Base-by-base conservation (phyloP, 495 filamentous ascomycete genomes). In the Parathielavia appendiculata region DNA sequence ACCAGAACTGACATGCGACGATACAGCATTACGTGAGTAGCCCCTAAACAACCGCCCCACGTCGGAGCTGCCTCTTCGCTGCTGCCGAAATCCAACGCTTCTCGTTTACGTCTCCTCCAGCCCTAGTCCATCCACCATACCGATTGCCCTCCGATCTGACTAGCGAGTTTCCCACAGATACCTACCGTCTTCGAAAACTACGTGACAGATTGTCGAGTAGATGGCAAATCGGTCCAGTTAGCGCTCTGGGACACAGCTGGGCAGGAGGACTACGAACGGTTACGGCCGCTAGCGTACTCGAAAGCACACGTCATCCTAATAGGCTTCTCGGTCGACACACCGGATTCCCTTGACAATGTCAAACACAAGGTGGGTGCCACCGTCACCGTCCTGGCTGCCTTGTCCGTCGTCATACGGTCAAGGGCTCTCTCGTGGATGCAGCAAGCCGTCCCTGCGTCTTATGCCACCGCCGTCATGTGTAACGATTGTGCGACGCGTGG, bases 181-280 rank as follows among this genome's bases (percentile, higher is more conserved):
- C 93, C 93, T 0, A 99, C 93, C 60, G 93, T 99, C 41, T 99
- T 99, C 75, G 93, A 99, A 74, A 99, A 97, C 79, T 99, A 99
- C 68, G 93, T 99, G 56, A 97, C 93, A 63, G 93, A 99, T 77
- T 97, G 95, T 75, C 83, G 95, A 73, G 95, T 98, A 57, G 93
- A 99, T 72, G 92, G 92, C 55, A 96, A 95, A 69, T 95, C 91
- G 36, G 93, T 99, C 38, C 95, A 99, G 82, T 81, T 99, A 62
- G 93, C 93, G 58, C 76, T 99, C 64, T 99, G 93, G 93, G 93
- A 99, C 86, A 99, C 93, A 43, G 93, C 93, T n/a, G 93, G 93
- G 56, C 93, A 98, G 73, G 93, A 98, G 83, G 93, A 98, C 69
- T 98, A 97, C 75, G 95, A 99, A 71, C 79, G 87, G 64, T 78